Base-by-base conservation (phyloP, 805 yeast genomes). In the Saccharomyces kudriavzevii region DNA sequence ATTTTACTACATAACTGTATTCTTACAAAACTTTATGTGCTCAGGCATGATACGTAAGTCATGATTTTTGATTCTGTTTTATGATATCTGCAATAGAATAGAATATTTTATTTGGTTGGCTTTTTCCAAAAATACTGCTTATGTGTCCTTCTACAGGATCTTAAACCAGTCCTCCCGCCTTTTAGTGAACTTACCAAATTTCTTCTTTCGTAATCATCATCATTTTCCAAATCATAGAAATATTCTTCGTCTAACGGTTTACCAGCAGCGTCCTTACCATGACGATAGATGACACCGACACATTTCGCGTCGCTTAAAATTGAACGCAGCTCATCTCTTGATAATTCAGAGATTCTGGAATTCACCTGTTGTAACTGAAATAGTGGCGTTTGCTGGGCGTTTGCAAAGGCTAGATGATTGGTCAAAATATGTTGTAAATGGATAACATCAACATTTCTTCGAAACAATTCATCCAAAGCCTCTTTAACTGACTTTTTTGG, bases 241-340 rank as follows among this genome's bases (percentile, higher is more conserved):
- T 89, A 94, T 68, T 94, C 97, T 68, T 89, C 96, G 60, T 92
- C 98, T 57, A 94, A 75, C 3, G 88, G 89, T 68, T 90, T 89
- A 10, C 98, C 99, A 2, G 97, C 96, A 2, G 98, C 97, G 70
- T 94, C 99, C 68, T 90, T 91, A 50, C 97, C 97, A 54, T 79
- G 77, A 69, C 98, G 85, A 63, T 82, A 80, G 56, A 94, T 91
- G 11, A 87, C 85, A n/a, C 98, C 98, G 54, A 92, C 78, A 62
- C 92, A 85, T 45, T 82, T 55, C 48, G 72, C 69, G 43, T 76
- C 71, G n/a, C 70, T 70, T 29, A 80, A 62, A 5, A 80, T 58
- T 25, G 77, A 73, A 54, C 80, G 72, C 17, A 80, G 59, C 61
- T 80, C 80, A 26, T 68, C 64, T 51, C 73, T 71, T 3, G 77